A percentile compares a stretch with the other conserved stretches of the same genome.
Conservation (phyloP, 768 basidiomycete species). For the Phlegmacium glaucopus region DNA sequence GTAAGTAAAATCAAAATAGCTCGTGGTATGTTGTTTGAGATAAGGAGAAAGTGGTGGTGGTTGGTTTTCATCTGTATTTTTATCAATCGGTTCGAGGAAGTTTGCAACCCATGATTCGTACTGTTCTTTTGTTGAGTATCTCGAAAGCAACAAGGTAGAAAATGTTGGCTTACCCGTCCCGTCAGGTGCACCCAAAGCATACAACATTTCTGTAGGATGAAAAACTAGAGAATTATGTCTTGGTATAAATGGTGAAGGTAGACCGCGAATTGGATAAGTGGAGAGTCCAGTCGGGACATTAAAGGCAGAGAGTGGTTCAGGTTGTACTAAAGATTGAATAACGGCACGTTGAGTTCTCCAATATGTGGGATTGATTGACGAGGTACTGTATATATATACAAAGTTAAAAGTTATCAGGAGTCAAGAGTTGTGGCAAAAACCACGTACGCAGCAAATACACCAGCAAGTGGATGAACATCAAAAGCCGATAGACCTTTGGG, state of each 20-base stretch:
- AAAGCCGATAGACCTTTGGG: conserved; percentile 77
- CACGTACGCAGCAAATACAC: conserved; percentile 80
- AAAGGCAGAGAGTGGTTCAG: conserved; percentile 39
- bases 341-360: conserved; percentile 66
- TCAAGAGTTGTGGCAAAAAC: conserved; percentile 24
- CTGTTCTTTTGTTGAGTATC: conserved; percentile 18
- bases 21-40: background rate
- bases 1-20: background rate
- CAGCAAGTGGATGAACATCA: conserved; percentile 80
- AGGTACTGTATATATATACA: conserved; percentile 39
- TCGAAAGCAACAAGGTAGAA: background rate
- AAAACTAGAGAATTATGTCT: conserved; percentile 66
- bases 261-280: conserved; percentile 49
- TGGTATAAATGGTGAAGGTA: conserved; percentile 59
- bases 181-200: conserved; percentile 69
- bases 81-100: conserved; percentile 20
- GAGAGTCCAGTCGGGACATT: conserved; percentile 53
- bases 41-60: background rate
- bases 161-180: conserved; percentile 45
- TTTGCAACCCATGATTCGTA: conserved; percentile 59
- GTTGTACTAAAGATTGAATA: conserved; percentile 52
- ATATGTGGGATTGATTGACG: conserved; percentile 52
- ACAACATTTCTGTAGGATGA: conserved; percentile 87
- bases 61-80: background rate
- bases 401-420: conserved; percentile 5